These are phyloP conservation scores for Trichoderma lentiforme DNA, from an alignment of 2,329 filamentous ascomycete genomes.

Conservation along the genomic window DNA sequence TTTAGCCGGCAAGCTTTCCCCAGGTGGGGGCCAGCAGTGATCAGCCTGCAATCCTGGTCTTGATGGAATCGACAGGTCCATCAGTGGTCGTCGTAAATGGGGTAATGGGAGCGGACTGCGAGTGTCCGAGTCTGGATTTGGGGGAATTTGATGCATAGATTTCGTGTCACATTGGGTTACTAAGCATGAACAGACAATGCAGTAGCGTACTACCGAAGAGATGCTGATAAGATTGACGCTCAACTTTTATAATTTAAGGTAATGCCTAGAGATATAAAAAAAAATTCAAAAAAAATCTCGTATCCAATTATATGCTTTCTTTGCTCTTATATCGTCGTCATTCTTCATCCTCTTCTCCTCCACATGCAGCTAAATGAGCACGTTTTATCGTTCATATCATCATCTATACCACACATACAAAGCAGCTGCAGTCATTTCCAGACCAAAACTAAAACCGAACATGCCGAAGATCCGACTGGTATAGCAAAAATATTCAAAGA, in stretches of 20 bases:
- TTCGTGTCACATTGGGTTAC: not conserved
- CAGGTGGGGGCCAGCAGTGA: conserved; percentile 3
- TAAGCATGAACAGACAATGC: not conserved
- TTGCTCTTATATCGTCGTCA: not conserved
- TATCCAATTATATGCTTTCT: not conserved
- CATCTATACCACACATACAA: not conserved
- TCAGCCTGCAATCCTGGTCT: not conserved
- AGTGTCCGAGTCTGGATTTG: not conserved
- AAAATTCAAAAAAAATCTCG: not conserved
- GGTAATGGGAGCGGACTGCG: not conserved
- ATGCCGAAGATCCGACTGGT: not conserved
- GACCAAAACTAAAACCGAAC: not conserved
- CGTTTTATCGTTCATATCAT: not conserved
- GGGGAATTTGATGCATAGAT: not conserved
- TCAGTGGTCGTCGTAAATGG: not conserved
- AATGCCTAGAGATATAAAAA: not conserved
- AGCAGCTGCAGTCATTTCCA: not conserved
- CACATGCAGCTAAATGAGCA: not conserved
- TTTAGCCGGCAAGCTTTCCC: conserved; percentile 8
- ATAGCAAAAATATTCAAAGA: not conserved
- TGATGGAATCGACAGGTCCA: not conserved
- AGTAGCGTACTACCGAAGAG: not conserved
- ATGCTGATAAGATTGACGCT: not conserved
- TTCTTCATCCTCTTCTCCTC: not conserved
- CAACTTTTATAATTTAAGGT: not conserved